Evolutionary conservation across 805 yeast species (phyloP).

Genomic region (Brettanomyces anomalus): DNA sequence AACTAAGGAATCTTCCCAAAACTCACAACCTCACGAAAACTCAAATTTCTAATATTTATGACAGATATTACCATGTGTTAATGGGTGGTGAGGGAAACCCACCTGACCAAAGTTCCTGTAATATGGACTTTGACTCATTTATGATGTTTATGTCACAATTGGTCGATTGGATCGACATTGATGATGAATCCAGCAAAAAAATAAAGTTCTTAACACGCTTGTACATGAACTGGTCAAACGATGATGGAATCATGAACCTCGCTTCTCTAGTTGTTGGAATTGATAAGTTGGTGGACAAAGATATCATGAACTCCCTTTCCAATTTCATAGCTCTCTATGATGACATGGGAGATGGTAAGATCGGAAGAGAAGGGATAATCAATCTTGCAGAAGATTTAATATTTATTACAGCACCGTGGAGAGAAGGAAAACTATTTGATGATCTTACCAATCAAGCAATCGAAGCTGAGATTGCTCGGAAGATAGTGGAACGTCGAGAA

Average conservation of each 20-base stretch:
- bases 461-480: conserved; percentile 60
- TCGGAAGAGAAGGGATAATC: conserved; percentile 72
- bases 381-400: conserved; percentile 82
- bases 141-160: conserved; percentile 66
- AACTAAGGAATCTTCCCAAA: conserved; percentile 76
- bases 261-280: conserved; percentile 68
- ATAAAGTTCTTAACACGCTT: conserved; percentile 51
- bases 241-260: conserved; percentile 51
- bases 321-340: conserved; percentile 76
- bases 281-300: conserved; percentile 58
- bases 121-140: conserved; percentile 69
- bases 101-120: conserved; percentile 54
- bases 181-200: conserved; percentile 23
- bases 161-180: conserved; percentile 61
- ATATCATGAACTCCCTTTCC: conserved; percentile 70
- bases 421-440: conserved; percentile 63
- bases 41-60: conserved; percentile 68
- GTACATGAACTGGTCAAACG: conserved; percentile 61
- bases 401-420: conserved; percentile 77
- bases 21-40: conserved; percentile 49
- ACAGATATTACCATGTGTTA: conserved; percentile 70
- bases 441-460: conserved; percentile 51
- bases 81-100: conserved; percentile 50
- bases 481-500: conserved; percentile 36
- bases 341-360: conserved; percentile 43